phyloP scores from a whole-genome alignment of 2,329 filamentous ascomycete species.

The Mycogone perniciosa region DNA sequence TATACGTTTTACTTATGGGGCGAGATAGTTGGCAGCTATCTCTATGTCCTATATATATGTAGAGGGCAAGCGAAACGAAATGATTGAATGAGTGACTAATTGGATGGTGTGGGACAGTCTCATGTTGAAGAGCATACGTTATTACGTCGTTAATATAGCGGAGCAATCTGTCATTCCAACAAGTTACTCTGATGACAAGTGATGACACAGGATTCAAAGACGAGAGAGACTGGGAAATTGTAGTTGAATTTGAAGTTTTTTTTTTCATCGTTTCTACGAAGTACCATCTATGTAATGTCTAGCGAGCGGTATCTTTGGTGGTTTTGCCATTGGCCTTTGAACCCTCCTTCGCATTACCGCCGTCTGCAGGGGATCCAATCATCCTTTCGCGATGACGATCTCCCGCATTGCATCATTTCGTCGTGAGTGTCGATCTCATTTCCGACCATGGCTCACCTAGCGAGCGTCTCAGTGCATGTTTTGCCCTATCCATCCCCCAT shows the following conservation, averaged over 20 bases:
- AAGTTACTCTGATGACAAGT: background rate
- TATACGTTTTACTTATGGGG: no score
- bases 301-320: constrained; percentile 37
- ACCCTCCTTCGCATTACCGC: constrained; percentile 8
- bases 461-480: constrained; percentile 29
- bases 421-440: constrained; percentile 16
- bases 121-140: no score
- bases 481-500: constrained; percentile 20
- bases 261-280: constrained; percentile 15
- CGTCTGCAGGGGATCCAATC: no score
- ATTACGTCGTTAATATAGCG: no score
- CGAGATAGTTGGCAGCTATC: no score
- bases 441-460: constrained; percentile 24
- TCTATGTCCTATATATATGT: no score
- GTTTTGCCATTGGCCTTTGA: constrained; percentile 23
- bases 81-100: background rate
- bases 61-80: background rate
- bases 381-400: no score
- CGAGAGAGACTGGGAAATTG: background rate
- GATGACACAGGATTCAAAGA: background rate
- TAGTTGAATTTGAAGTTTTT: constrained; percentile 9
- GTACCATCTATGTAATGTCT: constrained; percentile 21
- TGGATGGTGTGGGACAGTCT: background rate
- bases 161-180: background rate
- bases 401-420: background rate